Evolutionary conservation across 139 green algal genomes (phyloP).

Genomic region (Dunaliella sp.): DNA sequence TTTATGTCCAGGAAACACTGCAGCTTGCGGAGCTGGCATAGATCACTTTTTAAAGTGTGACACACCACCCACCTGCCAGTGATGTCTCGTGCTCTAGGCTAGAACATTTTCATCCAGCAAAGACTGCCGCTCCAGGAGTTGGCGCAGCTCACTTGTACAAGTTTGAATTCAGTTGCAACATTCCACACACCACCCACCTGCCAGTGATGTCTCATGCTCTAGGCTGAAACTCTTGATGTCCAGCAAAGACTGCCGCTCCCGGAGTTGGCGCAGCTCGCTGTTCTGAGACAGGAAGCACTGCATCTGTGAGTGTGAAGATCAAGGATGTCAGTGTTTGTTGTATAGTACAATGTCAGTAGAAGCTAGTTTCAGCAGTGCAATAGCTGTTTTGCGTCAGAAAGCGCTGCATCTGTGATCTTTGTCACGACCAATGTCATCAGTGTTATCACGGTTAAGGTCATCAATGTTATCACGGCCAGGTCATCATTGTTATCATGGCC

Average conservation of each 20-base stretch:
- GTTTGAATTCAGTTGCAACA: no score
- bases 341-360: constrained; percentile 29
- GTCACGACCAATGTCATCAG: neutral
- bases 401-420: neutral
- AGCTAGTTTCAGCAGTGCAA: constrained; percentile 15
- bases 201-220: constrained; percentile 9
- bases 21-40: no score
- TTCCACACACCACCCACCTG: neutral
- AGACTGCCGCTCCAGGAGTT: no score
- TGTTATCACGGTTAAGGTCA: no score
- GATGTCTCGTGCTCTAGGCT: no score
- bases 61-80: no score
- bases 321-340: neutral
- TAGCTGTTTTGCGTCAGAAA: constrained; percentile 49
- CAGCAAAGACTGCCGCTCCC: constrained; percentile 26
- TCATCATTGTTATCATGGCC: no score
- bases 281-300: constrained; percentile 40
- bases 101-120: no score
- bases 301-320: constrained; percentile 3
- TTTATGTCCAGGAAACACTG: no score
- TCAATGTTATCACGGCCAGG: no score
- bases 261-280: constrained; percentile 31
- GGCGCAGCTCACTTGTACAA: no score
- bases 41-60: no score
- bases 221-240: constrained; percentile 32